Base-by-base conservation (phyloP, 2,329 filamentous ascomycete genomes). In the Elsinoe australis region DNA sequence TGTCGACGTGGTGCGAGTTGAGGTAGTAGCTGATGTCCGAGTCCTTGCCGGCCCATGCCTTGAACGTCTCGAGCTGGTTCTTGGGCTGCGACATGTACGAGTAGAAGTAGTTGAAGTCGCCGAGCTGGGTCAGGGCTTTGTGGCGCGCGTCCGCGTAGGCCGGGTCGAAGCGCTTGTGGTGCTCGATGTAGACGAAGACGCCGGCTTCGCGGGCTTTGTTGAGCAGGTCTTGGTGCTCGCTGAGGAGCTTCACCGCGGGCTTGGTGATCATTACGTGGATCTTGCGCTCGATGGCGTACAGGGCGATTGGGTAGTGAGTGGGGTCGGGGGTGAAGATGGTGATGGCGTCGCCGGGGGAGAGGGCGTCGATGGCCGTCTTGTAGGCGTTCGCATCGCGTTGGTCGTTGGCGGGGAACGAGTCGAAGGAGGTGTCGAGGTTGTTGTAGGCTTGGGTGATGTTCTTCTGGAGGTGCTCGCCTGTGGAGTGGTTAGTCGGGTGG, bases 61-160 rank as follows among this genome's bases (percentile, higher is more conserved):
- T 89, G 80, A 95, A 95, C 0, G 88, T 95, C 73, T 94, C 85
- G 39, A 95, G 78, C 70, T 94, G 88, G 44, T 76, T 87, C 71
- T 94, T 94, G 52, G 83, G 85, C 73, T 95, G 88, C 42, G 82
- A 87, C 88, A 95, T 94, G 77, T 95, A 95, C 58, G 79, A 84
- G 76, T 95, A 95, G 66, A 94, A 95, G 75, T 95, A 95, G 74
- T 94, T 95, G 79, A 95, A 95, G 69, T 95, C 87, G 55, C 89
- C 89, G 5, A 95, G 73, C 47, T 44, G 54, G 26, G 74, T 80
- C 61, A 79, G 71, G 10, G 87, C 86, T 58, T 83, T 81, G 69
- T 82, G 82, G 42, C 82, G 79, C 10, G 90, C 90, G 65, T 95
- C 89, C 10, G 86, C 80, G 71, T 95, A 95, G 17, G 87, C 87